Base-by-base conservation (phyloP, 2,329 filamentous ascomycete genomes). In the Stemphylium lycopersici region DNA sequence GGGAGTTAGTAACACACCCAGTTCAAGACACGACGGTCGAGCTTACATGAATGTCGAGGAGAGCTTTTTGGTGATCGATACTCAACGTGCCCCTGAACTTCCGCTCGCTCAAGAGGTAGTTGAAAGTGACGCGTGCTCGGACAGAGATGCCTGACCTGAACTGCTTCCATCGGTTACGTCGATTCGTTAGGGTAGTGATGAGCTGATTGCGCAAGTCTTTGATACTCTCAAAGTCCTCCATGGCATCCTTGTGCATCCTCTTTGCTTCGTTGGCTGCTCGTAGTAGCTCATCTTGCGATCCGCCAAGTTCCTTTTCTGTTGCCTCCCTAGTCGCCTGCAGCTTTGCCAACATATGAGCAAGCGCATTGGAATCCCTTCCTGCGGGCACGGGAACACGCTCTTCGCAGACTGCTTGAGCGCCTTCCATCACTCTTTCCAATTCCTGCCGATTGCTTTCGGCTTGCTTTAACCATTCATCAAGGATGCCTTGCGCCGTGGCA, bases 81-180 rank as follows among this genome's bases (percentile, higher is more conserved):
- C 87, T 79, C 52, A 99, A 84, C 59, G 85, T 85, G 52, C 95
- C 95, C 39, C 92, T 87, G 77, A 96, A 99, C 18, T 90, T 88
- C 67, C 95, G 87, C 76, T 98, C 93, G 68, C 88, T 91, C 53
- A 99, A 84, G 12, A 98, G 83, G 69, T 95, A 96, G 47, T 85
- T 88, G 76, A 99, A 99, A 57, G 90, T 91, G 48, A 89, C 88
- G 44, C 91, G 88, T 40, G 95, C 90, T 50, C 90, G 86, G n/a
- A 89, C 86, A 33, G 92, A 93, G 67, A 99, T 97, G 63, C 87
- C 85, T 22, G 87, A 84, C 66, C 93, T 89, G 76, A 99, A 98
- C 45, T 84, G 81, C 52, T 85, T 82, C 90, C 92, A 99, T 64
- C 91, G 87, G 24, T 82, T 78, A 52, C 90, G 83, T 13, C 95